phyloP scores from a whole-genome alignment of 2,329 filamentous ascomycete genomes.

The Metarhizium humberi region DNA sequence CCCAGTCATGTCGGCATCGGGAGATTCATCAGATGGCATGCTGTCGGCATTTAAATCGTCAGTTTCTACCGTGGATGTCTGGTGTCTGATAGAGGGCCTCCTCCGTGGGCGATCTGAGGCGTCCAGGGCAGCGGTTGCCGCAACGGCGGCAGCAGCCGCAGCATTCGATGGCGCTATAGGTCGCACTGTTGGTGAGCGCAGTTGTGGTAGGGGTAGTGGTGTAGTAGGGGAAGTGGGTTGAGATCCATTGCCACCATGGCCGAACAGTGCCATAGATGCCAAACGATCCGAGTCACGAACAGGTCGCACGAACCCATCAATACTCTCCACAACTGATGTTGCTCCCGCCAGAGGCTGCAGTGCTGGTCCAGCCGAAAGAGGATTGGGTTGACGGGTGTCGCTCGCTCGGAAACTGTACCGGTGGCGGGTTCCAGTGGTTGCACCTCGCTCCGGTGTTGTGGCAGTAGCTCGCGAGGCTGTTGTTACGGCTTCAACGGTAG shows the following conservation, averaged over 20 bases:
- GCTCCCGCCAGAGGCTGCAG: slow-evolving; percentile 58
- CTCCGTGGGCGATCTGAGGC: slow-evolving; percentile 50
- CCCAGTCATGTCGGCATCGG: slow-evolving; percentile 69
- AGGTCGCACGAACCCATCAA: slow-evolving; percentile 69
- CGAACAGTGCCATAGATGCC: slow-evolving; percentile 68
- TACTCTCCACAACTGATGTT: slow-evolving; percentile 56
- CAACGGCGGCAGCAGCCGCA: slow-evolving; percentile 33
- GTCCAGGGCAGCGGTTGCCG: slow-evolving; percentile 38
- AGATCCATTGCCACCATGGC: slow-evolving; percentile 64
- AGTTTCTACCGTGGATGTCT: slow-evolving; percentile 79
- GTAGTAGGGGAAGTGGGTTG: slow-evolving; percentile 89
- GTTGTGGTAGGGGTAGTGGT: slow-evolving; percentile 60
- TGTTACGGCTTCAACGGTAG: slow-evolving; percentile 14
- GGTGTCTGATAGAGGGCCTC: slow-evolving; percentile 80
- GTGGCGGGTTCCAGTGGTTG: slow-evolving; percentile 28
- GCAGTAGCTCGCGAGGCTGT: slow-evolving; percentile 8
- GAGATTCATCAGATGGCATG: slow-evolving; percentile 66
- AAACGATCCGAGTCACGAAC: slow-evolving; percentile 76
- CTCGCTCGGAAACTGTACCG: slow-evolving; percentile 41
- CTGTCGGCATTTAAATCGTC: slow-evolving; percentile 84
- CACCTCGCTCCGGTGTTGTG: slow-evolving; percentile 10
- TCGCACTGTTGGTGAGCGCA: slow-evolving; percentile 43
- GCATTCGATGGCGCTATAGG: slow-evolving; percentile 36
- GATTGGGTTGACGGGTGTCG: slow-evolving; percentile 40
- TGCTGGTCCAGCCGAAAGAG: slow-evolving; percentile 36